Evolutionary conservation across 192 early-diverging fungal species (phyloP).

Genomic region (Chytriomyces sp.): DNA sequence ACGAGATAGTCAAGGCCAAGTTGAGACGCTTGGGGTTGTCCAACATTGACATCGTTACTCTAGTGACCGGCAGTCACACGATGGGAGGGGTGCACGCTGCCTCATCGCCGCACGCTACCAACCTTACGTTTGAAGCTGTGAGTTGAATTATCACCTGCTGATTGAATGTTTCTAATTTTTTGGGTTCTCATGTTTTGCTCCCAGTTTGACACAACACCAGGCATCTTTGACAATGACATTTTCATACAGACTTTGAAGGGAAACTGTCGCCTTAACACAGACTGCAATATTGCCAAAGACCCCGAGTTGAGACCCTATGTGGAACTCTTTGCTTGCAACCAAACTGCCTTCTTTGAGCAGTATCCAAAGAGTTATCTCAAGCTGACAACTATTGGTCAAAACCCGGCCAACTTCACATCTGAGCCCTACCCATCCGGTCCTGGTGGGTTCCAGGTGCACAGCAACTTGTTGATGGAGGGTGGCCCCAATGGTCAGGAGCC

Average conservation of each 20-base stretch:
- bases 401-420: too few species aligned
- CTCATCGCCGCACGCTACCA: slow-evolving; percentile 20
- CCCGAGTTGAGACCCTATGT: slow-evolving; percentile 15
- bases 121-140: slow-evolving; percentile 27
- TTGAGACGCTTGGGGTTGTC: slow-evolving; percentile 25
- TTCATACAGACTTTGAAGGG: slow-evolving; percentile 30
- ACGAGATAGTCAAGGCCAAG: neutral
- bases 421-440: too few species aligned
- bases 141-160: too few species aligned
- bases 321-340: slow-evolving; percentile 19
- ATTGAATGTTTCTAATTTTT: too few species aligned
- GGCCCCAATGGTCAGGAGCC: too few species aligned
- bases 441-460: too few species aligned
- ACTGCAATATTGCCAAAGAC: slow-evolving; percentile 34
- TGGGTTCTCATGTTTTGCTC: too few species aligned
- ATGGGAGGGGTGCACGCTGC: slow-evolving; percentile 30
- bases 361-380: slow-evolving; percentile 18
- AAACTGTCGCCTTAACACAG: slow-evolving; percentile 22
- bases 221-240: slow-evolving; percentile 42
- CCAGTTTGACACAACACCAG: slow-evolving; percentile 42
- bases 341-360: slow-evolving; percentile 29
- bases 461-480: too few species aligned
- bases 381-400: slow-evolving; percentile 9
- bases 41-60: slow-evolving; percentile 30
- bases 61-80: slow-evolving; percentile 34